Percentiles rank a stretch among this genome's conserved stretches.
These are phyloP conservation scores for Carpinus fangiana DNA, from an alignment of 306 rosid species.

Conservation along the genomic window DNA sequence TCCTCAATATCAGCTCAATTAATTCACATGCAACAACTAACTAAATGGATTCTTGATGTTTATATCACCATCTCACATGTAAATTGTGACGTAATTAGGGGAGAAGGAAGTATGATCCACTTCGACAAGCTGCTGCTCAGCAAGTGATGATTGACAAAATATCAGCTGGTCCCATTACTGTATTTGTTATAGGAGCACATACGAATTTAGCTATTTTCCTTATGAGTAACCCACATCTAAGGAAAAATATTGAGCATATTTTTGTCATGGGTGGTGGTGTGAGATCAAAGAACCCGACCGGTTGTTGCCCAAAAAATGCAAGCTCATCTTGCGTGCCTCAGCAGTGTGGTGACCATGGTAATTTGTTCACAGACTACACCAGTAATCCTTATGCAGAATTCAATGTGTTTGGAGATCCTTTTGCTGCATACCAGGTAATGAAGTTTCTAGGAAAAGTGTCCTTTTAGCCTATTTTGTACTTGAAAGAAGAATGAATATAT, in stretches of 20 bases:
- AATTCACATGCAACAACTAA: neutral
- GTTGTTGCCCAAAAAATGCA: slow-evolving; percentile 81
- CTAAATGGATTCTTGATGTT: slow-evolving; percentile 3
- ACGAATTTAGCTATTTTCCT: slow-evolving; percentile 85
- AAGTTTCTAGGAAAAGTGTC: neutral
- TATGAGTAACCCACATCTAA: slow-evolving; percentile 77
- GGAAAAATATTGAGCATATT: slow-evolving; percentile 77
- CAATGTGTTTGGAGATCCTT: slow-evolving; percentile 87
- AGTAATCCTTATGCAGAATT: slow-evolving; percentile 89
- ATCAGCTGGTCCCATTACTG: slow-evolving; percentile 69
- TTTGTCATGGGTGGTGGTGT: slow-evolving; percentile 94
- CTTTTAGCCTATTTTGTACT: neutral
- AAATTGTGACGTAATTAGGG: slow-evolving; percentile 55
- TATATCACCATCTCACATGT: slow-evolving; percentile 16
- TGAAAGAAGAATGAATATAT: neutral
- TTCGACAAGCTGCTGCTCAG: slow-evolving; percentile 71
- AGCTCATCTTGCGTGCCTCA: slow-evolving; percentile 55
- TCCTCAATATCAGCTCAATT: neutral
- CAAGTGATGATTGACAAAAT: slow-evolving; percentile 83
- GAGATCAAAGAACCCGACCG: slow-evolving; percentile 77
- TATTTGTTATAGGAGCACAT: slow-evolving; percentile 64
- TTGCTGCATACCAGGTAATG: slow-evolving; percentile 88
- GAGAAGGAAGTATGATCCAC: slow-evolving; percentile 62
- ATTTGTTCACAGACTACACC: slow-evolving; percentile 64
- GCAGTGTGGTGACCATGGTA: slow-evolving; percentile 88